Conservation (phyloP, 805 yeast species). For the Phaffomyces antillensis region DNA sequence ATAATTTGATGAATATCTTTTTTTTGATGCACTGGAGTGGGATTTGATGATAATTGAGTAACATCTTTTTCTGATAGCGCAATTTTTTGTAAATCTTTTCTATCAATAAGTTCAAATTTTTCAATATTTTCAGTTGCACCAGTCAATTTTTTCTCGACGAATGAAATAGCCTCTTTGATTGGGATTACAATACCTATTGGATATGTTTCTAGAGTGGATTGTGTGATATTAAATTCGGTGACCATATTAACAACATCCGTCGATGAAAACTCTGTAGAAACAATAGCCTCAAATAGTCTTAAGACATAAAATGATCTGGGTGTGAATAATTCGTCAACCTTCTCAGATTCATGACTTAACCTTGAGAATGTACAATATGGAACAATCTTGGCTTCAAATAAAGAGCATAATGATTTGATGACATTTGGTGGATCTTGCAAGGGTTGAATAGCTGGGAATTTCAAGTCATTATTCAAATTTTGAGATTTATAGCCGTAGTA, state of each 20-base stretch:
- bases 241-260: slow-evolving; percentile 54
- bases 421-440: slow-evolving; percentile 55
- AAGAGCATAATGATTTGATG: slow-evolving; percentile 46
- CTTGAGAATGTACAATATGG: slow-evolving; percentile 63
- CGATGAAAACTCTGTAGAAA: slow-evolving; percentile 44
- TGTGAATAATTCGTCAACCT: slow-evolving; percentile 51
- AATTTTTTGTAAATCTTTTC: slow-evolving; percentile 50
- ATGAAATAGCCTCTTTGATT: slow-evolving; percentile 50
- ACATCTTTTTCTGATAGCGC: neutral
- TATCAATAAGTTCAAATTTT: slow-evolving; percentile 52
- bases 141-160: slow-evolving; percentile 48
- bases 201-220: slow-evolving; percentile 51
- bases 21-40: slow-evolving; percentile 10
- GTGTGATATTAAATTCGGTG: slow-evolving; percentile 47
- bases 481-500: slow-evolving; percentile 40
- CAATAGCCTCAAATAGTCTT: slow-evolving; percentile 54
- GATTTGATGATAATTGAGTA: slow-evolving; percentile 2
- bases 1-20: slow-evolving; percentile 38
- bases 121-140: slow-evolving; percentile 34
- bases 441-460: slow-evolving; percentile 28
- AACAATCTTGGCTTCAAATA: slow-evolving; percentile 36
- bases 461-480: slow-evolving; percentile 31
- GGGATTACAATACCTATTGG: slow-evolving; percentile 71
- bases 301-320: slow-evolving; percentile 59
- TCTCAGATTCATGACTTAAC: slow-evolving; percentile 53